Conservation (phyloP, 306 rosid species). For the Mimosa bimucronata region DNA sequence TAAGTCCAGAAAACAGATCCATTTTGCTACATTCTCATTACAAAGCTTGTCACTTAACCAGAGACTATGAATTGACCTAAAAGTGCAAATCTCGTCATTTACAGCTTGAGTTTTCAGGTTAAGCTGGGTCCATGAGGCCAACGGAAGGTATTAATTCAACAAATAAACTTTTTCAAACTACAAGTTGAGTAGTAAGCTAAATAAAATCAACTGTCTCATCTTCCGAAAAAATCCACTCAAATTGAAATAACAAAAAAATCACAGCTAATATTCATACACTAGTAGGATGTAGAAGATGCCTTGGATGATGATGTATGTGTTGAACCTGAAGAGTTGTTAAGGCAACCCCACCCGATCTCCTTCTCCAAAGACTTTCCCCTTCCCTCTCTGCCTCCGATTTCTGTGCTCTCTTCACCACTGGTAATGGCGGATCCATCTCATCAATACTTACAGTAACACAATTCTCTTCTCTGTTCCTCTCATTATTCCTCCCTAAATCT, state of each 20-base stretch:
- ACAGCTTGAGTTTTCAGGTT: too few species aligned
- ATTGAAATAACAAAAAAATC: background rate
- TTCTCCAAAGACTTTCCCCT: slow-evolving; percentile 62
- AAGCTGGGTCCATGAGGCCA: background rate
- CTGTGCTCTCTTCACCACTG: slow-evolving; percentile 54
- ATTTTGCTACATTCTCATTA: slow-evolving; percentile 8
- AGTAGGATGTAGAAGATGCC: slow-evolving; percentile 51
- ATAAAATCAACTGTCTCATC: slow-evolving; percentile 20
- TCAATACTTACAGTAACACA: slow-evolving; percentile 43
- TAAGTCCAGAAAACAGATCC: slow-evolving; percentile 17
- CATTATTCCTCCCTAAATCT: slow-evolving; percentile 5
- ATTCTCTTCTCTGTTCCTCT: slow-evolving; percentile 30
- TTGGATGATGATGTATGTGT: slow-evolving; percentile 48
- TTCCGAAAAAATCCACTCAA: background rate
- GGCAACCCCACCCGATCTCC: slow-evolving; percentile 73
- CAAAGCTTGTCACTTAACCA: slow-evolving; percentile 11
- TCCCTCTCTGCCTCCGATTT: slow-evolving; percentile 36
- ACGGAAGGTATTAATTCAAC: background rate
- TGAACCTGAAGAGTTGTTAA: slow-evolving; percentile 61
- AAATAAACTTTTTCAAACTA: slow-evolving; percentile 3
- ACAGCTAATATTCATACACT: slow-evolving; percentile 57
- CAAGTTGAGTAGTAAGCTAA: background rate
- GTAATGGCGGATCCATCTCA: slow-evolving; percentile 74
- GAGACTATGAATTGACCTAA: background rate
- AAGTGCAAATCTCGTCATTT: background rate